Conservation (phyloP, 2,329 filamentous ascomycete genomes). For the Rhynchosporium agropyri region DNA sequence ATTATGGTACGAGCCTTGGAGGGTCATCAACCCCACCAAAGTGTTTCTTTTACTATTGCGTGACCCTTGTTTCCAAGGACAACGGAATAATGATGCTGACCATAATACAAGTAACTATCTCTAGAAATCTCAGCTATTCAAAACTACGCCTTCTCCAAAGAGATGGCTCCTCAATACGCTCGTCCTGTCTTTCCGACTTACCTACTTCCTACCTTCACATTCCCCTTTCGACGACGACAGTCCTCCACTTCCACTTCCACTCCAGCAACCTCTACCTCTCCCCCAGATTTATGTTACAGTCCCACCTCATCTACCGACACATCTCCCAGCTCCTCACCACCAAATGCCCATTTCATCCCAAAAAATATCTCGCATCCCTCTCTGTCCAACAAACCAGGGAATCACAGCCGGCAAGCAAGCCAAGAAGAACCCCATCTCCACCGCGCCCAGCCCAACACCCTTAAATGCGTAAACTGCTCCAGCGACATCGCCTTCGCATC, state of each 20-base stretch:
- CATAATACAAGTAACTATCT: background rate
- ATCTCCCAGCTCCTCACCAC: constrained; percentile 36
- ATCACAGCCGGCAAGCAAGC: background rate
- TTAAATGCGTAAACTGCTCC: constrained; percentile 61
- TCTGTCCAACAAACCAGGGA: constrained; percentile 38
- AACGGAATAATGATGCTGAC: constrained; percentile 1
- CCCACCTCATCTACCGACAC: constrained; percentile 38
- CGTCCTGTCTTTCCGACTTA: constrained; percentile 51
- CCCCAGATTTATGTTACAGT: constrained; percentile 45
- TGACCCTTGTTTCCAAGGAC: background rate
- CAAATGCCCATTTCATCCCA: constrained; percentile 25
- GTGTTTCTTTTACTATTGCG: background rate
- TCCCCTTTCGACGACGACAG: constrained; percentile 48
- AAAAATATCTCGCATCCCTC: constrained; percentile 32
- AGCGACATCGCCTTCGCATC: constrained; percentile 62
- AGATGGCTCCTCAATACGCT: constrained; percentile 31
- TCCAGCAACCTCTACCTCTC: constrained; percentile 28
- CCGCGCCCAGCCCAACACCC: constrained; percentile 54
- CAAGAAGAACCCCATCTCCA: constrained; percentile 40
- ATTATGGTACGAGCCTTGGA: constrained; percentile 22
- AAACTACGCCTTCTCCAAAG: constrained; percentile 13
- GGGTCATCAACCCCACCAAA: constrained; percentile 2
- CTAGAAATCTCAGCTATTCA: constrained; percentile 15
- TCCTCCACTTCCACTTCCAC: constrained; percentile 40
- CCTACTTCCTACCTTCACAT: constrained; percentile 54